Conservation (phyloP, 495 filamentous ascomycete genomes). For the Rhypophila decipiens region DNA sequence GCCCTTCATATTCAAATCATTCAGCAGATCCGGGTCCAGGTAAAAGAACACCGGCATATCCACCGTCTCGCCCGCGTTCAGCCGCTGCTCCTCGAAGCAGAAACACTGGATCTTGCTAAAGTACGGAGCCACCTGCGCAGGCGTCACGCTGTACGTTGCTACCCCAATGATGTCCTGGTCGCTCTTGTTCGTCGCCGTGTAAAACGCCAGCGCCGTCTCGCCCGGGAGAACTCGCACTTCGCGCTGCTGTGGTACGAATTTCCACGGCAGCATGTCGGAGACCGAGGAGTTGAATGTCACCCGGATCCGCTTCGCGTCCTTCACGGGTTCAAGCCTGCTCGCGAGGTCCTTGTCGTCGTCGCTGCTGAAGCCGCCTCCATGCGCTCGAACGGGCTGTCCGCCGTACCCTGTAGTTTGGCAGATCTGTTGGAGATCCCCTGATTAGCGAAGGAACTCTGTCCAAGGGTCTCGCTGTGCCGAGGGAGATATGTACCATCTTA, state of each 20-base stretch:
- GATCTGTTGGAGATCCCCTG: constrained; percentile 50
- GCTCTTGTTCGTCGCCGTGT: constrained; percentile 89
- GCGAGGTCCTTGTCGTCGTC: constrained; percentile 56
- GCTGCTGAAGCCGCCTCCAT: constrained; percentile 38
- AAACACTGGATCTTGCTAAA: constrained; percentile 99
- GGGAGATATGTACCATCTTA: constrained; percentile 66
- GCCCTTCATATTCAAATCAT: constrained; percentile 84
- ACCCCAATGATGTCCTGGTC: constrained; percentile 93
- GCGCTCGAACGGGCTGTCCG: constrained; percentile 84
- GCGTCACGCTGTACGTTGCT: constrained; percentile 94
- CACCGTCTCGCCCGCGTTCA: constrained; percentile 93
- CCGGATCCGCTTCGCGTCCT: constrained; percentile 72
- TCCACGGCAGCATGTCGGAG: constrained; percentile 94
- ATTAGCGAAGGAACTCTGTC: background rate
- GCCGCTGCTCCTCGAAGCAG: constrained; percentile 91
- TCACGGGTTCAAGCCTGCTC: constrained; percentile 71
- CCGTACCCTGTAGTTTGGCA: constrained; percentile 96
- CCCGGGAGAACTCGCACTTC: constrained; percentile 93
- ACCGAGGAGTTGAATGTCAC: constrained; percentile 95
- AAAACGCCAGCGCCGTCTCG: constrained; percentile 96
- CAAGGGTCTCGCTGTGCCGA: background rate
- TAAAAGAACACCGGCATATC: constrained; percentile 99
- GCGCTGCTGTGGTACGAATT: constrained; percentile 92
- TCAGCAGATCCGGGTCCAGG: constrained; percentile 90
- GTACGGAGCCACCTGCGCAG: constrained; percentile 91